A percentile compares a stretch with the other conserved stretches of the same genome.
Conservation (phyloP, 2,329 filamentous ascomycete species). For the Paecilomyces fulvus region DNA sequence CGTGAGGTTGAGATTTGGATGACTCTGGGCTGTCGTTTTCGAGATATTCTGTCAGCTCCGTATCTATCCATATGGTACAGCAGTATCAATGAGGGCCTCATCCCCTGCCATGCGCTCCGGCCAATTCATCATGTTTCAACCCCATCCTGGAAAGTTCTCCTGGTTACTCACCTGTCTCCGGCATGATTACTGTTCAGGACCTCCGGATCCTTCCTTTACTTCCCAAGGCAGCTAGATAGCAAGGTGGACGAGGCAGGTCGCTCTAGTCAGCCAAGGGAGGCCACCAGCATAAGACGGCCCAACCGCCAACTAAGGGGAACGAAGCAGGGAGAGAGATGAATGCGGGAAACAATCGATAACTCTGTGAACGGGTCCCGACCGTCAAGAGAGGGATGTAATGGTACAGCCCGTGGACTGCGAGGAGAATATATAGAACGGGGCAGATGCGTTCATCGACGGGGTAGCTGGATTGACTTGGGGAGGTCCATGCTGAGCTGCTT, state of each 20-base stretch:
- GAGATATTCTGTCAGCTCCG: conserved; percentile 17
- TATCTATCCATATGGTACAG: background rate
- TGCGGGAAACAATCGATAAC: background rate
- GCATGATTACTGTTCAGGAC: conserved; percentile 5
- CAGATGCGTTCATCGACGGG: background rate
- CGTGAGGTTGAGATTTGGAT: conserved; percentile 72
- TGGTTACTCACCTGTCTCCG: conserved; percentile 11
- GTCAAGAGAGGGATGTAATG: background rate
- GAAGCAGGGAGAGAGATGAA: background rate
- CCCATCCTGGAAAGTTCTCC: background rate
- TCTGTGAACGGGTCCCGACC: background rate
- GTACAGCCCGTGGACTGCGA: background rate
- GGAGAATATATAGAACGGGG: background rate
- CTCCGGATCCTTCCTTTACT: background rate
- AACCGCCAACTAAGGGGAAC: background rate
- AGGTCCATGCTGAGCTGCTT: background rate
- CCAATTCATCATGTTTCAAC: background rate
- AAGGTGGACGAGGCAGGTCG: background rate
- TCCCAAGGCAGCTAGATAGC: background rate
- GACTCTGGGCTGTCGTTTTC: conserved; percentile 20
- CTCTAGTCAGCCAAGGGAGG: background rate
- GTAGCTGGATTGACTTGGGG: background rate
- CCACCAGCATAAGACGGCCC: background rate
- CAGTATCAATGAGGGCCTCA: background rate
- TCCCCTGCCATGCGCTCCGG: background rate